Evolutionary conservation across 768 basidiomycete genomes (phyloP), one percentile per base, ranked within the genome.

Genomic region (Boletus sp.): DNA sequence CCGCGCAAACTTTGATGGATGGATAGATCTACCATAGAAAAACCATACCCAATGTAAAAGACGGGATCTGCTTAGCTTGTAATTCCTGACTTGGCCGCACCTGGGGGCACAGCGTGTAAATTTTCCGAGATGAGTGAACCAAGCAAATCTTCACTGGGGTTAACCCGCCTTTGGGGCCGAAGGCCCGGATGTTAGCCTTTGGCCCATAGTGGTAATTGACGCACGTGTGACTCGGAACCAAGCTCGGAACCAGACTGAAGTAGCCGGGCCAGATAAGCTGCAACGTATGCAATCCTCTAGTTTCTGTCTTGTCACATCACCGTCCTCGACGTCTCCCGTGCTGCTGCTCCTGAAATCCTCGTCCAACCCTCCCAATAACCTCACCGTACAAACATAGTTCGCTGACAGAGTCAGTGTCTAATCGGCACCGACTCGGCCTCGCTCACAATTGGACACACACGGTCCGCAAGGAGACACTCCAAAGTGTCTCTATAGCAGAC

Each of bases 1-100:
- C 89, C 2, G 86, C 87, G 13, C 81, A 87, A 66, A 75, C 85
- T 35, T 67, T 92, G 57, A 53, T 77, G 55, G 64, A 72, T 10
- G 59, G 45, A 41, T 67, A 62, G 54, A 54, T 47, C 7, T 52
- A 51, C 7, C 21, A 8, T 47, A 45, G 19, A 21, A n/a, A 15
- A 45, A 32, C 15, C 14, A 57, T 53, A 55, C 52, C 60, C 41
- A n/a, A 3, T 5, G 38, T 41, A 30, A 39, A 39, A 25, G 19
- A 30, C 17, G 19, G 17, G 40, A 47, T 56, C 33, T 53, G 25
- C 52, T 21, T 8, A 29, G 29, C 38, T 46, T 48, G 46, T 47
- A 51, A 47, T 42, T 13, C 11, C 15, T 44, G 39, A 19, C 42
- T 29, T n/a, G n/a, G n/a, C n/a, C n/a, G n/a, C n/a, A n/a, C n/a